Evolutionary conservation across 2,329 filamentous ascomycete species (phyloP), one percentile per base, ranked within the genome.

Genomic region (Alternaria hordeiaustralica): DNA sequence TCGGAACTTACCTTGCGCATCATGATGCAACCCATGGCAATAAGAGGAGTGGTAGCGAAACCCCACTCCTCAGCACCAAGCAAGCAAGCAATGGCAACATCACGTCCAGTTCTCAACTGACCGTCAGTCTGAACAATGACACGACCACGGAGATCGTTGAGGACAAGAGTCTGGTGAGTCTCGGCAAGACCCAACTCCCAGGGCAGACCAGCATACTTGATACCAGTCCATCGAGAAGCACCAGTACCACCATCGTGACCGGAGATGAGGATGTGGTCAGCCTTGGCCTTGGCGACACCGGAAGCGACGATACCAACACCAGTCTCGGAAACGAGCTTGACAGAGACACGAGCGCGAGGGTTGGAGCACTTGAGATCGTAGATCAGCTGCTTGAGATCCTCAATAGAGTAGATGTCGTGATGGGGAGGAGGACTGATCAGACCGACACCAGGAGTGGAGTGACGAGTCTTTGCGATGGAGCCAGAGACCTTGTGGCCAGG

Each of bases 31-130:
- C 95, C 95, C 92, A 98, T 96, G 58, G 95, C 95, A 73, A 97
- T 97, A 58, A 98, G 84, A 75, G 95, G 95, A 64, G 95, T 92
- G 0, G 95, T 98, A 44, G 95, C 95, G 76, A 98, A 98, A 18
- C 95, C 95, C 89, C 93, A 98, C 83, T 98, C 95, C 82, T 98
- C 95, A n/a, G 95, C 95, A 84, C 95, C 95, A 58, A 98, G 90
- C 75, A 98, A 82, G 86, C 94, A 97, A 65, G 95, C 95, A 70
- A 98, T 94, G 54, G 94, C 95, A 60, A 98, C 90, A 84, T 98
- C 95, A 71, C 95, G 90, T 68, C 95, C 95, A 64, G 95, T 97
- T 69, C 93, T 89, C 57, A 98, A 86, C 81, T 98, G 95, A 76
- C 95, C 95, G 82, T 98, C 95, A 67, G 95, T 97, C 84, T 98